Conservation (phyloP, 73 alveolate species). For the Urostyla sp. region DNA sequence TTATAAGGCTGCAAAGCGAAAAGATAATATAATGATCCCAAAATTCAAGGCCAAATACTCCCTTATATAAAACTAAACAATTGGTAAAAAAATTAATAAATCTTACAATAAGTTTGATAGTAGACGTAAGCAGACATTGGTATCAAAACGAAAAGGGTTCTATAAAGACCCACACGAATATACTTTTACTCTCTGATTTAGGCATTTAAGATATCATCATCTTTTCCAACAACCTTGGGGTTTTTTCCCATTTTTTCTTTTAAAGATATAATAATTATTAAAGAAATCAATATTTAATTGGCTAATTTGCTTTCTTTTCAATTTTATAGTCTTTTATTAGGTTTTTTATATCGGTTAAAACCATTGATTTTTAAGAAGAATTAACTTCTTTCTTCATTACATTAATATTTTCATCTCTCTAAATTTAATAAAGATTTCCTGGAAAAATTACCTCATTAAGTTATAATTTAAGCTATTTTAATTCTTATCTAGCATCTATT, state of each 20-base stretch:
- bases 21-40: conserved; percentile 22
- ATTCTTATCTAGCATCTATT: conserved; percentile 15
- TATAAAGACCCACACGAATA: conserved; percentile 29
- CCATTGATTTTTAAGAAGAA: conserved; percentile 6
- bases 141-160: conserved; percentile 21
- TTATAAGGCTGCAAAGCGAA: conserved; percentile 14
- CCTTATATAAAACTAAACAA: neutral
- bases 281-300: neutral
- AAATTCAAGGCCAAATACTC: conserved; percentile 7
- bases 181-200: conserved; percentile 4
- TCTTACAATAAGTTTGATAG: conserved; percentile 13
- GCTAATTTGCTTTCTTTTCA: conserved; percentile 18
- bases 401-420: conserved; percentile 17
- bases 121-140: conserved; percentile 9
- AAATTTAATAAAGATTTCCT: neutral
- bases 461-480: neutral
- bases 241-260: neutral
- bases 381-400: neutral
- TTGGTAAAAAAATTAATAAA: neutral
- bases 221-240: neutral
- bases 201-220: conserved; percentile 32
- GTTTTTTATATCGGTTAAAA: conserved; percentile 31
- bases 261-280: neutral
- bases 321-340: conserved; percentile 34
- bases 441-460: conserved; percentile 3